Percentiles rank a stretch among this genome's conserved stretches.
Evolutionary conservation across 345 rosid species (phyloP).

Genomic region (Luvunga scandens): DNA sequence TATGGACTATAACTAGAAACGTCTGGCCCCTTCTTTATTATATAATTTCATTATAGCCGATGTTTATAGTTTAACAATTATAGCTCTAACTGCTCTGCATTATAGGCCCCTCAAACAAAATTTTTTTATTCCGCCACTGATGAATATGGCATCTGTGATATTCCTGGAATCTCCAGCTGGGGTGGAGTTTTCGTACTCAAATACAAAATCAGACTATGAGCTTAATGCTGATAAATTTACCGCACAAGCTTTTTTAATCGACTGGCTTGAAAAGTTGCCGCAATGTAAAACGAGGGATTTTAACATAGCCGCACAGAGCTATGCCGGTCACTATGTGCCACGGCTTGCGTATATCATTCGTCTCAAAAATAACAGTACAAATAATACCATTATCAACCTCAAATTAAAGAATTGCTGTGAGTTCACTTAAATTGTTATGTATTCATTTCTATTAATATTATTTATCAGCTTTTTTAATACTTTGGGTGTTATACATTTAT

Average conservation of each 20-base stretch:
- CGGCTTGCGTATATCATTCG: conserved; percentile 39
- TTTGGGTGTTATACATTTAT: too few relatives aligned
- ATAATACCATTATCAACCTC: conserved; percentile 32
- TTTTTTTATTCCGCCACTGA: too few relatives aligned
- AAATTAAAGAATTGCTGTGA: conserved; percentile 27
- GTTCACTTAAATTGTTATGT: neutral
- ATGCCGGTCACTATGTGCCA: conserved; percentile 53
- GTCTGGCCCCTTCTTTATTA: too few relatives aligned
- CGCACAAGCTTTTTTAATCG: conserved; percentile 34
- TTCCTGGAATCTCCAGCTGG: conserved; percentile 41
- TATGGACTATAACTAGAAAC: too few relatives aligned
- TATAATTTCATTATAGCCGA: too few relatives aligned
- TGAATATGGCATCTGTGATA: conserved; percentile 32
- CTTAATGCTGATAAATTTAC: conserved; percentile 21
- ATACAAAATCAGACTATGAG: conserved; percentile 20
- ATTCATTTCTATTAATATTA: too few relatives aligned
- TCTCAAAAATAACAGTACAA: conserved; percentile 25
- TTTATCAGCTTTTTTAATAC: too few relatives aligned
- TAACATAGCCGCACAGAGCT: conserved; percentile 40
- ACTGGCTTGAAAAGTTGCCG: conserved; percentile 52
- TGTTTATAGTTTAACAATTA: too few relatives aligned
- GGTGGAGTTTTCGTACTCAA: conserved; percentile 39
- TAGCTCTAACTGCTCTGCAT: too few relatives aligned
- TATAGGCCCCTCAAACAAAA: too few relatives aligned
- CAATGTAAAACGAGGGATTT: conserved; percentile 41